Base-by-base conservation (phyloP, 495 filamentous ascomycete genomes). In the Penicillium coprophilum region DNA sequence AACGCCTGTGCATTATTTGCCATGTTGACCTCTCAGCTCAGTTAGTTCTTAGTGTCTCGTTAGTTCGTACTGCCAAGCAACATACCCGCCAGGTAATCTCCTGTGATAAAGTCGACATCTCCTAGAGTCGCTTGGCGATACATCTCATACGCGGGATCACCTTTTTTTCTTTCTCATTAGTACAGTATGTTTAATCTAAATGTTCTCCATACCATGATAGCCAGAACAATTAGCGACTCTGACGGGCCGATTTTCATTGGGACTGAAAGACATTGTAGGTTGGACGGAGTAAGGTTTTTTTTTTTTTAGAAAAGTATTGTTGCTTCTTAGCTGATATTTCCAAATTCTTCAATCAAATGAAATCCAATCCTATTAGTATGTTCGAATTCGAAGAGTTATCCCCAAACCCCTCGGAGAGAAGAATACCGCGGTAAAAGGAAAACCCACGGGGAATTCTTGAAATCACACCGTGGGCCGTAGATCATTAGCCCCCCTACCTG, bases 61-160 rank as follows among this genome's bases (percentile, higher is more conserved):
- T 31, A 8, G 32, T 8, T 12, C 4, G 27, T 27, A 17, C 8
- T 8, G 46, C 20, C 23, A 21, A 46, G 19, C 21, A 21, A 48
- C 55, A 52, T 68, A 69, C 71, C 80, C 13, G 78, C 77, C 17
- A 84, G 74, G 55, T 80, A 84, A 58, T 84, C 81, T 1, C 81
- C 81, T 3, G 77, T 80, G 24, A 84, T 81, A 34, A 82, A 75
- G 49, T 83, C 80, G 20, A 84, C 71, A 57, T 73, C 73, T 19
- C 76, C 74, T 19, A 71, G 51, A 17, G 69, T 74, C 1, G 72
- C 78, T 63, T 78, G 78, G 17, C 66, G 71, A 45, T 64, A 65
- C 77, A 77, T 77, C 32, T 75, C 71, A 49, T 69, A 67, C 20
- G 72, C 74, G 5, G 75, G 76, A 52, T 77, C 75, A 15, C 70